phyloP scores from a whole-genome alignment of 2,329 filamentous ascomycete genomes.

The Rhexocercosporidium sp. region DNA sequence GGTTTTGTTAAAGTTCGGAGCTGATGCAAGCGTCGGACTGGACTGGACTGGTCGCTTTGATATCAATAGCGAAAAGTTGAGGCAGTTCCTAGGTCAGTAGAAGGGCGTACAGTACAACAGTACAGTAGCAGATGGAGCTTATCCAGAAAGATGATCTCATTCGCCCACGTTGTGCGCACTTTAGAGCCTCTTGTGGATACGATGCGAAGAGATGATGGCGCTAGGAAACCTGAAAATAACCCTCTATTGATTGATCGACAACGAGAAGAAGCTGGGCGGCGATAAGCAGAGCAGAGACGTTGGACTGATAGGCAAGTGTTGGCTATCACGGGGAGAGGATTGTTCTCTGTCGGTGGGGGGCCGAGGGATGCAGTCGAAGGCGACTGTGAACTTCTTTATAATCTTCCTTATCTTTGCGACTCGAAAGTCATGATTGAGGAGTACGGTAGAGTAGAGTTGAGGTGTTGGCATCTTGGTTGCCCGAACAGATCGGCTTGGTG shows the following conservation, averaged over 20 bases:
- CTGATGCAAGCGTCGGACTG: neutral
- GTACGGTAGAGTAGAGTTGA: no score
- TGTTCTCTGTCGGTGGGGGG: no score
- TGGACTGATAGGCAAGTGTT: neutral
- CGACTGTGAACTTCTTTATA: no score
- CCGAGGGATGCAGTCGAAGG: no score
- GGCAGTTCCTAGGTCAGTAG: no score
- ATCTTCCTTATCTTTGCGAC: neutral
- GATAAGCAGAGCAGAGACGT: neutral
- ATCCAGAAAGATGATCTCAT: neutral
- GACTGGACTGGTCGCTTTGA: neutral
- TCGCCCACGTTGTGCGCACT: neutral
- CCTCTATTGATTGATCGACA: constrained; percentile 6
- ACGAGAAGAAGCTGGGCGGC: neutral
- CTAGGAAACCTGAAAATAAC: constrained; percentile 5
- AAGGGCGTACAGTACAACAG: no score
- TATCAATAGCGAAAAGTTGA: neutral
- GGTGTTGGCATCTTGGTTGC: neutral
- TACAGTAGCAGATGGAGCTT: neutral
- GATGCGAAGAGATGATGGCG: neutral
- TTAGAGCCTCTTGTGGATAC: neutral
- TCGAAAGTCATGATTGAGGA: neutral
- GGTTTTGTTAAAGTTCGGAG: neutral
- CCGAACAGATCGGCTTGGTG: neutral
- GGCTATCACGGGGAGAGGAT: neutral